A percentile compares a stretch with the other conserved stretches of the same genome.
These are phyloP conservation scores for Margaritispora aquatica DNA, from an alignment of 495 filamentous ascomycete genomes.

Conservation along the genomic window DNA sequence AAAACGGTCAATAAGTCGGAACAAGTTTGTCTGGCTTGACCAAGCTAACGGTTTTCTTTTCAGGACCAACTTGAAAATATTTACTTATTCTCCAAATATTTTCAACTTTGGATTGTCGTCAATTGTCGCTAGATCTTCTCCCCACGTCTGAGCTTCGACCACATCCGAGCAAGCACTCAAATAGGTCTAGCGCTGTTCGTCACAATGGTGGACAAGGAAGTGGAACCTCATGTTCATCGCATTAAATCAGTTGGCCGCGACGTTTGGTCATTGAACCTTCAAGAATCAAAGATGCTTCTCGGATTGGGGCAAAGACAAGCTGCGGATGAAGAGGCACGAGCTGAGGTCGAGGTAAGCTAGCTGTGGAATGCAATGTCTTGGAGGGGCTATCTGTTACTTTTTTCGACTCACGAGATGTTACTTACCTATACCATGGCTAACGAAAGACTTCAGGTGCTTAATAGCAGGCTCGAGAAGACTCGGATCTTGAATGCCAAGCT, in stretches of 20 bases:
- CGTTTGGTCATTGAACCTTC: constrained; percentile 3
- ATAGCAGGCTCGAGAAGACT: constrained; percentile 58
- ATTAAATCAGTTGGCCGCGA: constrained; percentile 12
- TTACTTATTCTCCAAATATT: neutral
- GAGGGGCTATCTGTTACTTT: neutral
- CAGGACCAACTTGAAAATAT: neutral
- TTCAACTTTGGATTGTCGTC: neutral
- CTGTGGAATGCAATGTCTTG: neutral
- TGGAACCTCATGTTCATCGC: neutral
- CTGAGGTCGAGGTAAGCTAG: constrained; percentile 46
- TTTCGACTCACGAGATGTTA: no score
- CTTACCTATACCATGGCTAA: neutral
- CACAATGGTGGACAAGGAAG: neutral
- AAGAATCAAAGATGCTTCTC: constrained; percentile 23
- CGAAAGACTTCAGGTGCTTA: constrained; percentile 35
- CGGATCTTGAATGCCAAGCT: constrained; percentile 86
- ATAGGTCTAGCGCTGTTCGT: constrained; percentile 6
- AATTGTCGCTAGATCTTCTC: neutral
- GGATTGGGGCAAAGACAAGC: constrained; percentile 37
- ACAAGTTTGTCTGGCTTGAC: neutral
- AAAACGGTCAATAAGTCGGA: neutral
- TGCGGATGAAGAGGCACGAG: constrained; percentile 55
- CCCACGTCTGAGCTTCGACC: neutral
- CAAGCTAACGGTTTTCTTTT: neutral
- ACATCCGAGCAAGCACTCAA: neutral